phyloP scores from a whole-genome alignment of 2,329 filamentous ascomycete genomes.

The Alternaria rosae region DNA sequence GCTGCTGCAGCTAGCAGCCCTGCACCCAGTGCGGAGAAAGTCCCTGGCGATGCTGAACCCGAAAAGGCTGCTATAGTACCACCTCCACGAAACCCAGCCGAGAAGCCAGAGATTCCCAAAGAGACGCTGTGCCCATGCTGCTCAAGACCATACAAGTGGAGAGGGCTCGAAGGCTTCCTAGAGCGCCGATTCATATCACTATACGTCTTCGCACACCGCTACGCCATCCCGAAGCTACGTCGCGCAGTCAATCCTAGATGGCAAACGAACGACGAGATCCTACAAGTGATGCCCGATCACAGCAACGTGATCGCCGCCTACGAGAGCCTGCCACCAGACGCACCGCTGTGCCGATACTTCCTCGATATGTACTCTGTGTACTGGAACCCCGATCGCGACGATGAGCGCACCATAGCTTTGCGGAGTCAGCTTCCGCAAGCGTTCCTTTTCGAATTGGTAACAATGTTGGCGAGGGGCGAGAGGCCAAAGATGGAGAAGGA shows the following conservation, averaged over 20 bases:
- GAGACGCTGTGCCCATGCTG: conserved; percentile 48
- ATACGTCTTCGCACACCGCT: conserved; percentile 44
- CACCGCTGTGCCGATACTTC: conserved; percentile 45
- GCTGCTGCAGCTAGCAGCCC: conserved; percentile 18
- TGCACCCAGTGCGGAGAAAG: conserved; percentile 37
- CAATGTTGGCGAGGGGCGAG: conserved; percentile 42
- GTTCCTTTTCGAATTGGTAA: conserved; percentile 46
- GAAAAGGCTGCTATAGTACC: conserved; percentile 30
- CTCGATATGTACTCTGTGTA: conserved; percentile 48
- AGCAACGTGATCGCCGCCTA: conserved; percentile 48
- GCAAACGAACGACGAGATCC: conserved; percentile 47
- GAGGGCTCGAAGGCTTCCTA: conserved; percentile 47
- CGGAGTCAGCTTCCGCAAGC: conserved; percentile 45
- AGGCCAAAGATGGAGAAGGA: conserved; percentile 47
- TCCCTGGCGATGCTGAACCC: conserved; percentile 39
- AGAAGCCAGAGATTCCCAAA: conserved; percentile 45
- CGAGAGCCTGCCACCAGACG: conserved; percentile 38
- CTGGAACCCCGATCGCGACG: conserved; percentile 47
- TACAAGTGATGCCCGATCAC: conserved; percentile 48
- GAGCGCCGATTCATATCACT: conserved; percentile 47
- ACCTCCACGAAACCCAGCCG: conserved; percentile 39
- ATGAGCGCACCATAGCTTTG: conserved; percentile 38
- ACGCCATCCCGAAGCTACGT: conserved; percentile 43
- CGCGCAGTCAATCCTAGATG: conserved; percentile 43
- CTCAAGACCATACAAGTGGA: conserved; percentile 47